phyloP scores from a whole-genome alignment of 257 asterid genomes.

The Paraleonurus japonicus region DNA sequence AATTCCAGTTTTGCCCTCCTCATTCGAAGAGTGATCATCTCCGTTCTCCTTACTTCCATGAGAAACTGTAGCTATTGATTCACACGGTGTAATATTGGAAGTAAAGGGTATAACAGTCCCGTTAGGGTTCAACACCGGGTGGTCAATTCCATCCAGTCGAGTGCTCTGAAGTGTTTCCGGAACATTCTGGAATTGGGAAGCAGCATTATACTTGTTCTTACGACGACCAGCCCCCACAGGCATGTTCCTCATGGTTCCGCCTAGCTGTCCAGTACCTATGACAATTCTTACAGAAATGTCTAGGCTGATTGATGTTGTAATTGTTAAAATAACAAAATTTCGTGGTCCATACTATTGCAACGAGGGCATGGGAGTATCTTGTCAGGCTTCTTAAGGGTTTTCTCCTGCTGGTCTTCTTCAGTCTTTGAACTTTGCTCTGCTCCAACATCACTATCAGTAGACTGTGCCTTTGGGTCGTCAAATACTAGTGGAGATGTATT shows the following conservation, averaged over 20 bases:
- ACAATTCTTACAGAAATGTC: slow-evolving; percentile 51
- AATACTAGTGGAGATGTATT: slow-evolving; percentile 11
- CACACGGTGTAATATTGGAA: slow-evolving; percentile 39
- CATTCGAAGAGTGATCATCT: slow-evolving; percentile 32
- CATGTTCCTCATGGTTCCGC: slow-evolving; percentile 52
- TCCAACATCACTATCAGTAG: slow-evolving; percentile 34
- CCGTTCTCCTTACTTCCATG: slow-evolving; percentile 23
- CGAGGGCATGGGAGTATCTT: slow-evolving; percentile 50
- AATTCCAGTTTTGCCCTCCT: slow-evolving; percentile 20
- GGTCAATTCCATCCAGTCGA: slow-evolving; percentile 30
- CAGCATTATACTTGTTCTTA: slow-evolving; percentile 32
- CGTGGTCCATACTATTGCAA: slow-evolving; percentile 47
- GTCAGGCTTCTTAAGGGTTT: slow-evolving; percentile 45
- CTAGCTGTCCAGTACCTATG: slow-evolving; percentile 58
- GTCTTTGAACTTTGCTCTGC: slow-evolving; percentile 24
- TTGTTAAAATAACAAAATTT: slow-evolving; percentile 51
- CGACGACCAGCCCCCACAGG: slow-evolving; percentile 55
- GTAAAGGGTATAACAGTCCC: slow-evolving; percentile 37
- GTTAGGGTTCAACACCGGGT: slow-evolving; percentile 29
- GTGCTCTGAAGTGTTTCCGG: slow-evolving; percentile 32
- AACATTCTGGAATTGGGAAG: slow-evolving; percentile 32
- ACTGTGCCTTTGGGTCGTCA: slow-evolving; percentile 17
- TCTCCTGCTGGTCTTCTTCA: slow-evolving; percentile 30
- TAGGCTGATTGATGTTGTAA: slow-evolving; percentile 47
- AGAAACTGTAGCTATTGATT: slow-evolving; percentile 36